Evolutionary conservation across 1,284 basidiomycete genomes (phyloP).

Genomic region (Bjerkandera adusta): DNA sequence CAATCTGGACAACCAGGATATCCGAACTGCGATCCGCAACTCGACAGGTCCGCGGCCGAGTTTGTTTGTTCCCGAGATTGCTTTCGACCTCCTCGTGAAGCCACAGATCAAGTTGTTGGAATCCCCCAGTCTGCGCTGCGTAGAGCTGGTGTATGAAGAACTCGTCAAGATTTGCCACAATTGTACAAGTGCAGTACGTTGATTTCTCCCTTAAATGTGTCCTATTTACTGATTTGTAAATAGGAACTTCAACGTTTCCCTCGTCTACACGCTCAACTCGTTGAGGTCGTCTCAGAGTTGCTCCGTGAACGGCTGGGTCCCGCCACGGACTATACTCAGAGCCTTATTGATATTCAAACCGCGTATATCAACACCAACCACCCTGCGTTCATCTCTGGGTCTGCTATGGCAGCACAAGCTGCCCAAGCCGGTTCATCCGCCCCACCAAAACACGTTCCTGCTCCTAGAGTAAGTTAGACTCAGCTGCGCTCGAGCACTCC

Average conservation of each 20-base stretch:
- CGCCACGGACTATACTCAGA: constrained; percentile 94
- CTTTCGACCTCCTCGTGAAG: constrained; percentile 97
- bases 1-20: constrained; percentile 92
- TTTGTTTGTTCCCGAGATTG: constrained; percentile 95
- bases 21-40: constrained; percentile 97
- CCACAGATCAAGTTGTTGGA: constrained; percentile 98
- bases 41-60: constrained; percentile 96
- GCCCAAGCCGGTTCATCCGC: constrained; percentile 40
- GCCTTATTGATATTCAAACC: constrained; percentile 95
- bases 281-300: constrained; percentile 97
- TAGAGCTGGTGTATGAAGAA: constrained; percentile 98
- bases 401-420: constrained; percentile 50
- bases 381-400: constrained; percentile 81
- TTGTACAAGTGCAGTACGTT: constrained; percentile 82
- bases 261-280: constrained; percentile 86
- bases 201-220: background rate
- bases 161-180: constrained; percentile 99
- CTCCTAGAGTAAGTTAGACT: constrained; percentile 48
- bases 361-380: constrained; percentile 99
- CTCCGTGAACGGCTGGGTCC: constrained; percentile 94
- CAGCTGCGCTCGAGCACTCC: constrained; percentile 6
- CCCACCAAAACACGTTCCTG: constrained; percentile 38
- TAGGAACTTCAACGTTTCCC: constrained; percentile 99
- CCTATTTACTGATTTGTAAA: background rate
- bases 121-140: constrained; percentile 91